phyloP scores from a whole-genome alignment of 1,284 basidiomycete genomes.

The Microbotryum violaceum region DNA sequence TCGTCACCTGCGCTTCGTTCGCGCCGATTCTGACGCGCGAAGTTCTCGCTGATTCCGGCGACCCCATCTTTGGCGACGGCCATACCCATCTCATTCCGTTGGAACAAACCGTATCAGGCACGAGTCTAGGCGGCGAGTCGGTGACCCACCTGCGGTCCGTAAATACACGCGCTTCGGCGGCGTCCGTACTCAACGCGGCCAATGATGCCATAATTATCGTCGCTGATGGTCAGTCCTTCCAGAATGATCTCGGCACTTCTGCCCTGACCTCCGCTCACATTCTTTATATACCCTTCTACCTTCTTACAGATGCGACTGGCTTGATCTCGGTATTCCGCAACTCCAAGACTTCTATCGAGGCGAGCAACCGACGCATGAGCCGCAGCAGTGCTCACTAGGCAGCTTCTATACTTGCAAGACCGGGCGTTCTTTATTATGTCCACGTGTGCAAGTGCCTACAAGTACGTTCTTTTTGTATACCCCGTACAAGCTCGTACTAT shows the following conservation, averaged over 20 bases:
- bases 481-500: no score
- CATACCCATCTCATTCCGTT: constrained; percentile 20
- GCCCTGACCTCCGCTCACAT: not conserved
- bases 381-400: no score
- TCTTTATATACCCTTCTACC: not conserved
- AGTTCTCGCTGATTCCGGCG: constrained; percentile 19
- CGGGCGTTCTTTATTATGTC: no score
- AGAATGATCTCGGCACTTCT: not conserved
- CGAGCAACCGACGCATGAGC: no score
- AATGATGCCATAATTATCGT: constrained; percentile 29
- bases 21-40: constrained; percentile 25
- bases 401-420: no score
- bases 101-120: not conserved
- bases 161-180: not conserved
- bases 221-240: constrained; percentile 25
- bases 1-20: constrained; percentile 33
- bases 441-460: no score
- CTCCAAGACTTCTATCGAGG: not conserved
- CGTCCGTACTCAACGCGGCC: not conserved
- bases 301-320: constrained; percentile 24
- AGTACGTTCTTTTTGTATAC: no score
- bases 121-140: constrained; percentile 2
- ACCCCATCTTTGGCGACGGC: constrained; percentile 25
- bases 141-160: not conserved
- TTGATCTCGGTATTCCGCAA: constrained; percentile 33